Conservation (phyloP, 805 yeast genomes). For the Monosporozyma unispora region DNA sequence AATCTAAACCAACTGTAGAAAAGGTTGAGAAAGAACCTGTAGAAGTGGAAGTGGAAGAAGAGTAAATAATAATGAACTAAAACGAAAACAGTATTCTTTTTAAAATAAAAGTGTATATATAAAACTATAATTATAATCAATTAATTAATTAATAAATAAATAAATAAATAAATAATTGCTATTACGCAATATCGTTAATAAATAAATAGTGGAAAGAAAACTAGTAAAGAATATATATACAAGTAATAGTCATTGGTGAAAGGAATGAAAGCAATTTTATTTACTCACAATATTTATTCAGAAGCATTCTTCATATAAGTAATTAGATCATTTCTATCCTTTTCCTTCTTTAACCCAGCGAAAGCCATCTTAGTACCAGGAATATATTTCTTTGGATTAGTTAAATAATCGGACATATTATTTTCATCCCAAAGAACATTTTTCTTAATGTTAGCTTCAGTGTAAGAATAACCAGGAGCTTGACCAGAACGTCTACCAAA, state of each 20-base stretch:
- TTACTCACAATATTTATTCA: background rate
- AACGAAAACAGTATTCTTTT: no score
- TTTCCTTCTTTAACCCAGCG: constrained; percentile 98
- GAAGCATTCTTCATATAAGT: constrained; percentile 63
- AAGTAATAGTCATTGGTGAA: background rate
- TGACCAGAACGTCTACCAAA: constrained; percentile 87
- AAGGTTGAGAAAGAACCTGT: constrained; percentile 1
- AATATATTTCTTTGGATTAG: constrained; percentile 99
- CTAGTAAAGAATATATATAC: background rate
- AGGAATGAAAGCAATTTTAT: background rate
- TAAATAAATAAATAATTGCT: no score
- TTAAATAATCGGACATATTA: constrained; percentile 89
- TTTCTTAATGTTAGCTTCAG: constrained; percentile 97
- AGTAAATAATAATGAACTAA: no score
- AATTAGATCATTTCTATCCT: constrained; percentile 95
- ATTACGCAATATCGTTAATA: no score
- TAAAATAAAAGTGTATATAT: no score
- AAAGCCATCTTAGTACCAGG: constrained; percentile 99
- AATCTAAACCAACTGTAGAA: background rate
- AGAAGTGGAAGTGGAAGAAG: background rate
- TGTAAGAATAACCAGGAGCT: constrained; percentile 90
- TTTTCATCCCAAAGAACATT: constrained; percentile 84
- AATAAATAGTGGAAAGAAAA: background rate
- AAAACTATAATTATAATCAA: no score
- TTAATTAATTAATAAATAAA: no score